Percentiles rank a stretch among this genome's conserved stretches.
Conservation (phyloP, 225 moss, liverwort and hornwort genomes). For the Climacium dendroides region DNA sequence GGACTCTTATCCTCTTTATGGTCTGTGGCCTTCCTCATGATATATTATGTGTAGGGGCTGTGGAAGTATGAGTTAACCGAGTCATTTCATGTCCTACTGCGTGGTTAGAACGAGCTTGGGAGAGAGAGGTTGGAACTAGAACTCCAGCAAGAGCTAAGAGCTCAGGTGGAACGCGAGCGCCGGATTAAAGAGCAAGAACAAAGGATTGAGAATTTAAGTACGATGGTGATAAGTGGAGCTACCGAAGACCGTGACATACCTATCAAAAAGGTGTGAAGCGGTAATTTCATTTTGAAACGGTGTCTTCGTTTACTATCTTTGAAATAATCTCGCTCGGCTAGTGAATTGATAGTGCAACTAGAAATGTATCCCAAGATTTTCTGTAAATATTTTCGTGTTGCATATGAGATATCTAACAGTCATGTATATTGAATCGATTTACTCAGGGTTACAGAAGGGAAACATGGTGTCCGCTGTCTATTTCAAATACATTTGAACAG, state of each 20-base stretch:
- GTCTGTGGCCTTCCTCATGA: neutral
- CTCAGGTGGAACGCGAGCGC: slow-evolving; percentile 62
- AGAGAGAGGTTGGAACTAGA: slow-evolving; percentile 69
- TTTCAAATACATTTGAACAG: slow-evolving; percentile 28
- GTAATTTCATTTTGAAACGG: neutral
- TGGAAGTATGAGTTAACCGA: neutral
- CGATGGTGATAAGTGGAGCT: slow-evolving; percentile 58
- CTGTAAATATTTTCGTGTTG: neutral
- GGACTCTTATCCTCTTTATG: neutral
- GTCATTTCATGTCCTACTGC: neutral
- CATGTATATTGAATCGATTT: neutral
- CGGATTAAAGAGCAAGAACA: slow-evolving; percentile 85
- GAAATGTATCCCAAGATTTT: neutral
- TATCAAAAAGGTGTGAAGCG: slow-evolving; percentile 31
- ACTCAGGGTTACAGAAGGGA: slow-evolving; percentile 56
- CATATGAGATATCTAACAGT: neutral
- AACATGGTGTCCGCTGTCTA: slow-evolving; percentile 65
- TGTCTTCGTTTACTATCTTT: neutral
- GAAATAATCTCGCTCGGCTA: neutral
- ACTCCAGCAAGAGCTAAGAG: slow-evolving; percentile 77
- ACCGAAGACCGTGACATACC: slow-evolving; percentile 48
- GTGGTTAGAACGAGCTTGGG: slow-evolving; percentile 65
- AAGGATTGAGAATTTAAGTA: slow-evolving; percentile 75
- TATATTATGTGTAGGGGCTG: neutral
- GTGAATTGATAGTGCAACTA: neutral